A percentile compares a stretch with the other conserved stretches of the same genome.
These are phyloP conservation scores for Chrysoporthe puriensis DNA, from an alignment of 2,329 filamentous ascomycete genomes.

Conservation along the genomic window DNA sequence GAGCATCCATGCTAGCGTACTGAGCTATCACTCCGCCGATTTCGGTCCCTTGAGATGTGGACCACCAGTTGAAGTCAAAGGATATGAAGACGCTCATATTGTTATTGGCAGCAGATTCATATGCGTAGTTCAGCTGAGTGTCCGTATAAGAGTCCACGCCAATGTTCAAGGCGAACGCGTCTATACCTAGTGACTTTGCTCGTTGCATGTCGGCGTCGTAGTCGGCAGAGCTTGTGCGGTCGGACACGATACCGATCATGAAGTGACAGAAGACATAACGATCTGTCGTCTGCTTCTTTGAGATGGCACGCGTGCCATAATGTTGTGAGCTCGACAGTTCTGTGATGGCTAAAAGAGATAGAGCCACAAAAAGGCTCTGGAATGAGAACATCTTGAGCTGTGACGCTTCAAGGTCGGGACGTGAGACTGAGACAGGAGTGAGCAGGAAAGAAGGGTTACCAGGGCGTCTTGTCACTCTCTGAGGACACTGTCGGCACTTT, in stretches of 20 bases:
- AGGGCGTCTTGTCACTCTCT: background rate
- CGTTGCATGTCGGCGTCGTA: slow-evolving; percentile 44
- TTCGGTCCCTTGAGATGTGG: slow-evolving; percentile 39
- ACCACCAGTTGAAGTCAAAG: slow-evolving; percentile 59
- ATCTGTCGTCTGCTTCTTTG: slow-evolving; percentile 5
- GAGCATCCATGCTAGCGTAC: slow-evolving; percentile 47
- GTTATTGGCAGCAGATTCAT: slow-evolving; percentile 50
- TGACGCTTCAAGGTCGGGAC: too few species aligned
- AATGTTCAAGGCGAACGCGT: slow-evolving; percentile 39
- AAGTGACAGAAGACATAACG: slow-evolving; percentile 48
- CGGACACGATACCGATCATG: slow-evolving; percentile 51
- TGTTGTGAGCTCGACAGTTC: background rate
- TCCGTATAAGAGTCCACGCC: slow-evolving; percentile 46
- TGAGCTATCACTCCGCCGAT: slow-evolving; percentile 51
- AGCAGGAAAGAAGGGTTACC: background rate
- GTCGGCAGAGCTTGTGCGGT: slow-evolving; percentile 46
- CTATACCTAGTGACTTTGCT: slow-evolving; percentile 34
- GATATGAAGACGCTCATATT: slow-evolving; percentile 60
- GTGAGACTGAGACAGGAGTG: background rate
- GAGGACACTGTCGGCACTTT: background rate
- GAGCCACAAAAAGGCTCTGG: background rate
- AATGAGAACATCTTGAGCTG: background rate
- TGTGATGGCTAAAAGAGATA: background rate
- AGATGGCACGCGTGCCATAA: background rate
- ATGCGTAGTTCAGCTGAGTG: slow-evolving; percentile 52